Conservation (phyloP, 257 asterid species). For the Solanum tarijense region DNA sequence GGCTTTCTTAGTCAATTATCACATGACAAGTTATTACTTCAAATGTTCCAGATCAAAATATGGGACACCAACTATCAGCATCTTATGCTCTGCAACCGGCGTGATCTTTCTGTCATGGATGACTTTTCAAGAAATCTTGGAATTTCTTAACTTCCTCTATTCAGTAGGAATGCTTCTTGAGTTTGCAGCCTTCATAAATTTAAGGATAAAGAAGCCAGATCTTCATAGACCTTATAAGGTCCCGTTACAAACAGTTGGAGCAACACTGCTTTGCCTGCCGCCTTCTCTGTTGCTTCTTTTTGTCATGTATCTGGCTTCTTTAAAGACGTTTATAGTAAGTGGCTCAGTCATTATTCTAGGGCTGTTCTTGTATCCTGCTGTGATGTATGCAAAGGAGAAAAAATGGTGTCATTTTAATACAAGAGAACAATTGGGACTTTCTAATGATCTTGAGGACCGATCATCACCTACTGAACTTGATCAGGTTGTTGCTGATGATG, state of each 20-base stretch:
- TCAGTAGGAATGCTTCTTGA: conserved; percentile 86
- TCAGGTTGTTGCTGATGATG: conserved; percentile 15
- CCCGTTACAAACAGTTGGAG: conserved; percentile 57
- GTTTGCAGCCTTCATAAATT: conserved; percentile 74
- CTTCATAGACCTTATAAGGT: conserved; percentile 82
- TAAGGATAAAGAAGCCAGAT: conserved; percentile 62
- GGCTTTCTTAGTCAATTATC: not conserved
- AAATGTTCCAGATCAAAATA: conserved; percentile 56
- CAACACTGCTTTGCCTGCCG: conserved; percentile 64
- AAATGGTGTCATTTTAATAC: conserved; percentile 36
- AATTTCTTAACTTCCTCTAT: conserved; percentile 84
- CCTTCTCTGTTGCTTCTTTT: conserved; percentile 63
- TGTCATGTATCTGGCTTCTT: conserved; percentile 79
- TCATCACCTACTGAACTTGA: conserved; percentile 9
- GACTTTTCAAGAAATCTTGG: conserved; percentile 91
- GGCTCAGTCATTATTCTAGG: conserved; percentile 48
- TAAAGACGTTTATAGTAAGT: conserved; percentile 55
- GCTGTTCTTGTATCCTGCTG: conserved; percentile 36
- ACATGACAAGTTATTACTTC: not conserved
- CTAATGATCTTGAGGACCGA: conserved; percentile 20
- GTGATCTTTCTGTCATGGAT: conserved; percentile 86
- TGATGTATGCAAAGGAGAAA: conserved; percentile 33
- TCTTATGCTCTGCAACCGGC: conserved; percentile 77
- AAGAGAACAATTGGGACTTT: not conserved
- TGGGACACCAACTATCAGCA: conserved; percentile 90